Conservation (phyloP, 2,329 filamentous ascomycete species). For the Sarocladium oryzae region DNA sequence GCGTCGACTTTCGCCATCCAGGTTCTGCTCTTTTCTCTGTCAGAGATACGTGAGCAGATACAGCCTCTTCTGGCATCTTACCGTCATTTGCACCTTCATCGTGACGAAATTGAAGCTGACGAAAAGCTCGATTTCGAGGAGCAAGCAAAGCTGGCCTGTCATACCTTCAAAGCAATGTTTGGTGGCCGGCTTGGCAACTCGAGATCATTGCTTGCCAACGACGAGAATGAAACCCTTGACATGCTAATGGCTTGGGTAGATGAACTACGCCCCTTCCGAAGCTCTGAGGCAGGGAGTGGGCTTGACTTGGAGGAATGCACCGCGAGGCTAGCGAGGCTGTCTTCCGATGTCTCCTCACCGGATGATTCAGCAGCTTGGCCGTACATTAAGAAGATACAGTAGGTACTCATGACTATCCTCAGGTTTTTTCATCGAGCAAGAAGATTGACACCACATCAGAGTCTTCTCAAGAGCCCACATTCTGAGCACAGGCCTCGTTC, state of each 20-base stretch:
- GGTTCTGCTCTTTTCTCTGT: conserved; percentile 25
- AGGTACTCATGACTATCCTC: neutral
- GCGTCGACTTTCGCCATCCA: conserved; percentile 24
- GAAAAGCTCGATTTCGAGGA: conserved; percentile 20
- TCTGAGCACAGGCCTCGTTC: conserved; percentile 38
- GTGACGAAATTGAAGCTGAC: conserved; percentile 16
- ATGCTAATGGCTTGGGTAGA: conserved; percentile 19
- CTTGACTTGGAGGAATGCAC: conserved; percentile 25
- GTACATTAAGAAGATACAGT: conserved; percentile 38
- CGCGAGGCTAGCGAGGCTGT: conserved; percentile 25
- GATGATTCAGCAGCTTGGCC: conserved; percentile 31
- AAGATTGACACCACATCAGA: conserved; percentile 18
- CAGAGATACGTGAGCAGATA: conserved; percentile 27
- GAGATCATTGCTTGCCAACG: conserved; percentile 13
- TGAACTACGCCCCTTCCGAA: conserved; percentile 10
- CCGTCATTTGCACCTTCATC: conserved; percentile 25
- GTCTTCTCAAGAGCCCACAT: conserved; percentile 39
- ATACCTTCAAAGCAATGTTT: conserved; percentile 34
- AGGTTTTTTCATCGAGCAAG: too few relatives aligned
- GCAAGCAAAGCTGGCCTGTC: conserved; percentile 25
- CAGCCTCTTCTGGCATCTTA: conserved; percentile 29
- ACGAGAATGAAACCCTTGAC: conserved; percentile 14
- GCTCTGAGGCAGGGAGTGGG: neutral
- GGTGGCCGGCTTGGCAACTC: conserved; percentile 16
- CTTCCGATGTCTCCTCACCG: conserved; percentile 24